A percentile compares a stretch with the other conserved stretches of the same genome.
phyloP scores from a whole-genome alignment of 2,329 filamentous ascomycete genomes.

The Cladorrhinum sp. region DNA sequence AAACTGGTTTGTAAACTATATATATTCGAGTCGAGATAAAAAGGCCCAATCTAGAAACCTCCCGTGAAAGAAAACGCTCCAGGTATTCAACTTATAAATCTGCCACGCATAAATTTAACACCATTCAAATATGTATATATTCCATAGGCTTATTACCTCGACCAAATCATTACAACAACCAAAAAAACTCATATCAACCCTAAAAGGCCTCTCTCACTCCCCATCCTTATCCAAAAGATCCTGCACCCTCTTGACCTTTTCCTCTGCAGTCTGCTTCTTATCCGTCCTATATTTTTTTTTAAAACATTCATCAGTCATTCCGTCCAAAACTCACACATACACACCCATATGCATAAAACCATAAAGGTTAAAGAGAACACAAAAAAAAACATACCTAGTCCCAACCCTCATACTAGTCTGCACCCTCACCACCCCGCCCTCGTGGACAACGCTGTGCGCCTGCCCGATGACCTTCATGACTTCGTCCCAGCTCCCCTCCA shows the following conservation, averaged over 20 bases:
- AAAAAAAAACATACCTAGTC: constrained; percentile 55
- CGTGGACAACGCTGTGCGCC: constrained; percentile 74
- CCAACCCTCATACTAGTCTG: constrained; percentile 88
- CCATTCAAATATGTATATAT: too few relatives aligned
- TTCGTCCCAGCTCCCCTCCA: constrained; percentile 88
- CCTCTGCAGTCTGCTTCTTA: constrained; percentile 75
- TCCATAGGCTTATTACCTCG: too few relatives aligned
- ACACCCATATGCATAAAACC: too few relatives aligned
- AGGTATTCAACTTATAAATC: too few relatives aligned
- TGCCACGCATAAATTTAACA: too few relatives aligned
- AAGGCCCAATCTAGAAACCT: too few relatives aligned
- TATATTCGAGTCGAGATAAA: too few relatives aligned
- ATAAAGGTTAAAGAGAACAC: neutral
- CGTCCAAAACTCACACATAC: neutral
- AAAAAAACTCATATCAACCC: too few relatives aligned
- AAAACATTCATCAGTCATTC: constrained; percentile 1
- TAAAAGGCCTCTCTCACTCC: too few relatives aligned
- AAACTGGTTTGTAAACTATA: too few relatives aligned
- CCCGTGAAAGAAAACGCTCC: too few relatives aligned
- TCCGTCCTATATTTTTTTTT: constrained; percentile 61
- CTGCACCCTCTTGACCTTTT: constrained; percentile 69
- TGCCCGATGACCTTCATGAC: constrained; percentile 85
- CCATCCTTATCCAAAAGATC: constrained; percentile 42
- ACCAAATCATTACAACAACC: too few relatives aligned
- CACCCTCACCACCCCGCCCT: constrained; percentile 73